A percentile compares a stretch with the other conserved stretches of the same genome.
Conservation (phyloP, 768 basidiomycete genomes). For the Phlegmacium glaucopus region DNA sequence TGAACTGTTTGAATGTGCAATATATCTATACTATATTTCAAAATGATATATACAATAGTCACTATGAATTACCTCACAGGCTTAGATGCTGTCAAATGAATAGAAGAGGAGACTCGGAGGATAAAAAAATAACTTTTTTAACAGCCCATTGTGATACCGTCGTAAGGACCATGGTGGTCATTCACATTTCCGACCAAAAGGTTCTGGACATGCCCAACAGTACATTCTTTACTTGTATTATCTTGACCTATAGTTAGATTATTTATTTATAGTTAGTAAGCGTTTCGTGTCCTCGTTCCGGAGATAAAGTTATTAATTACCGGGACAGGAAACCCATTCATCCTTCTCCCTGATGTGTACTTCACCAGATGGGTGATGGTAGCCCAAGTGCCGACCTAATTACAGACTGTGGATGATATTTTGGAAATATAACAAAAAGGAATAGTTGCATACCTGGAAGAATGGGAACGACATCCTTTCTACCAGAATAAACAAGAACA, state of each 20-base stretch:
- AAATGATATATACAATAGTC: too few relatives aligned
- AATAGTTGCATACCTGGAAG: conserved; percentile 29
- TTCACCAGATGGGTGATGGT: conserved; percentile 46
- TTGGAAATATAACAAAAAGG: background rate
- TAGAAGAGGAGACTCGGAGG: too few relatives aligned
- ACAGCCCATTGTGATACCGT: conserved; percentile 20
- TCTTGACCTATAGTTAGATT: conserved; percentile 46
- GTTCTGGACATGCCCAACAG: conserved; percentile 40
- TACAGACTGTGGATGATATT: background rate
- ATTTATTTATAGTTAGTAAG: background rate
- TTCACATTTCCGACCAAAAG: conserved; percentile 35
- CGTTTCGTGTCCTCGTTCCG: background rate
- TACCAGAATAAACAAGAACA: too few relatives aligned
- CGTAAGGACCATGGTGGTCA: conserved; percentile 39
- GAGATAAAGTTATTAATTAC: conserved; percentile 26
- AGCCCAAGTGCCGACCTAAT: conserved; percentile 36
- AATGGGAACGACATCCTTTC: conserved; percentile 39
- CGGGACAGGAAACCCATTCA: conserved; percentile 55
- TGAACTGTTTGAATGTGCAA: too few relatives aligned
- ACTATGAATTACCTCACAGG: too few relatives aligned
- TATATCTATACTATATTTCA: too few relatives aligned
- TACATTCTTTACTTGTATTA: conserved; percentile 45
- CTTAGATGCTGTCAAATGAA: too few relatives aligned
- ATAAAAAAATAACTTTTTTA: conserved; percentile 1
- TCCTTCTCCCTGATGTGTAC: conserved; percentile 46